phyloP scores from a whole-genome alignment of 768 basidiomycete species.

The Rhizopogon vulgaris region DNA sequence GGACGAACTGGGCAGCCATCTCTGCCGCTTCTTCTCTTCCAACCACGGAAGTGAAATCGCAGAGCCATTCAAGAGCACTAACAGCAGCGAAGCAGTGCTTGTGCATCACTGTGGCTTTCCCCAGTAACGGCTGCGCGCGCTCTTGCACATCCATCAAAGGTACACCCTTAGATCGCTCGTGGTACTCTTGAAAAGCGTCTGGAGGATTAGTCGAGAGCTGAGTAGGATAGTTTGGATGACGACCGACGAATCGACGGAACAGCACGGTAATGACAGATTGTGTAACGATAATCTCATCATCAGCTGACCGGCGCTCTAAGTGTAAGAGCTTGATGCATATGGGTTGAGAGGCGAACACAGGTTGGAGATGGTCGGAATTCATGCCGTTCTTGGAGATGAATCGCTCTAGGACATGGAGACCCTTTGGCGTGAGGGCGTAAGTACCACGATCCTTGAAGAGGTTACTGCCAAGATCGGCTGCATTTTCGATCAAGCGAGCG shows the following conservation, averaged over 20 bases:
- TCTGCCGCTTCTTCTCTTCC: constrained; percentile 96
- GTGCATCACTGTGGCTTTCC: constrained; percentile 39
- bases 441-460: constrained; percentile 98
- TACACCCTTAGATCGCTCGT: constrained; percentile 73
- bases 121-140: constrained; percentile 49
- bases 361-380: constrained; percentile 85
- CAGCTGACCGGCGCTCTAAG: constrained; percentile 84
- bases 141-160: constrained; percentile 68
- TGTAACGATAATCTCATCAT: constrained; percentile 97
- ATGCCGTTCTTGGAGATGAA: constrained; percentile 99
- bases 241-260: constrained; percentile 92
- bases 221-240: constrained; percentile 72
- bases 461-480: constrained; percentile 79
- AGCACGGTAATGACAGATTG: constrained; percentile 91
- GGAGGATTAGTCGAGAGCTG: constrained; percentile 36
- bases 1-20: constrained; percentile 96
- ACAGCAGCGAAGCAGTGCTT: constrained; percentile 83
- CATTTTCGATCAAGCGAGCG: constrained; percentile 95
- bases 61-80: constrained; percentile 91
- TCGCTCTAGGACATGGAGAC: constrained; percentile 96
- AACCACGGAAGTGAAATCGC: constrained; percentile 94
- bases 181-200: constrained; percentile 67
- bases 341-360: constrained; percentile 85
- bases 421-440: constrained; percentile 94
- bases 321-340: constrained; percentile 98